Evolutionary conservation across 1,284 basidiomycete species (phyloP).

Genomic region (Ceratorhiza oryzae-sativae): DNA sequence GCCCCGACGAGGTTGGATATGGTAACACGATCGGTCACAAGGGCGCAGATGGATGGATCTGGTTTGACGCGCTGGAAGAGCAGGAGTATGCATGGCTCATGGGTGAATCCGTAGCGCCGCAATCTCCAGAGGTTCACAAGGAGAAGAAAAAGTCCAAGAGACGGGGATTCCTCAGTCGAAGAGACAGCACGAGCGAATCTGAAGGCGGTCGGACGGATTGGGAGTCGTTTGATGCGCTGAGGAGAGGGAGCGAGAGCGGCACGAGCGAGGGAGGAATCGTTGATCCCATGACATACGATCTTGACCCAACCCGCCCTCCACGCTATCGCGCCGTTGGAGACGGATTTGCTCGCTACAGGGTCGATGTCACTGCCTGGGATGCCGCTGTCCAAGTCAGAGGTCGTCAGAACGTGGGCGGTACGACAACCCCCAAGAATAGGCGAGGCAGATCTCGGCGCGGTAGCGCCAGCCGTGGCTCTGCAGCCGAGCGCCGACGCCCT

Average conservation of each 20-base stretch:
- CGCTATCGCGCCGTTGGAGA: slow-evolving; percentile 16
- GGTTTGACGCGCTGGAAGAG: slow-evolving; percentile 36
- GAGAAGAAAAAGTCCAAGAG: slow-evolving; percentile 33
- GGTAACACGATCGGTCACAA: slow-evolving; percentile 16
- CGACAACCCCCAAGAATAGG: slow-evolving; percentile 15
- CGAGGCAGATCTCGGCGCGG: slow-evolving; percentile 33
- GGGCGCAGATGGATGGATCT: slow-evolving; percentile 36
- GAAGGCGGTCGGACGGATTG: slow-evolving; percentile 25
- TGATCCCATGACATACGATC: slow-evolving; percentile 35
- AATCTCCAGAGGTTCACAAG: slow-evolving; percentile 18
- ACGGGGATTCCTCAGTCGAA: slow-evolving; percentile 25
- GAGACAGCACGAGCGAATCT: slow-evolving; percentile 27
- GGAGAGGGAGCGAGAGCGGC: slow-evolving; percentile 35
- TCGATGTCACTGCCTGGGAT: slow-evolving; percentile 35
- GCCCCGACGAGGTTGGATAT: slow-evolving; percentile 34
- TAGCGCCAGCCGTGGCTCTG: slow-evolving; percentile 3
- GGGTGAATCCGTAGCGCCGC: background rate
- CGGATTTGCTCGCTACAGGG: slow-evolving; percentile 4
- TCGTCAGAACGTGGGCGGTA: slow-evolving; percentile 15
- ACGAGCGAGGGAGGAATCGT: slow-evolving; percentile 27
- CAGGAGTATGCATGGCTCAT: slow-evolving; percentile 38
- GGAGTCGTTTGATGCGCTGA: slow-evolving; percentile 36
- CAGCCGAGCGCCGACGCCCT: slow-evolving; percentile 25
- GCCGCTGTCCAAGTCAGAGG: slow-evolving; percentile 7
- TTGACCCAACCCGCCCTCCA: slow-evolving; percentile 34